phyloP scores from a whole-genome alignment of 2,329 filamentous ascomycete species.

The Colletotrichum ledebouriae region DNA sequence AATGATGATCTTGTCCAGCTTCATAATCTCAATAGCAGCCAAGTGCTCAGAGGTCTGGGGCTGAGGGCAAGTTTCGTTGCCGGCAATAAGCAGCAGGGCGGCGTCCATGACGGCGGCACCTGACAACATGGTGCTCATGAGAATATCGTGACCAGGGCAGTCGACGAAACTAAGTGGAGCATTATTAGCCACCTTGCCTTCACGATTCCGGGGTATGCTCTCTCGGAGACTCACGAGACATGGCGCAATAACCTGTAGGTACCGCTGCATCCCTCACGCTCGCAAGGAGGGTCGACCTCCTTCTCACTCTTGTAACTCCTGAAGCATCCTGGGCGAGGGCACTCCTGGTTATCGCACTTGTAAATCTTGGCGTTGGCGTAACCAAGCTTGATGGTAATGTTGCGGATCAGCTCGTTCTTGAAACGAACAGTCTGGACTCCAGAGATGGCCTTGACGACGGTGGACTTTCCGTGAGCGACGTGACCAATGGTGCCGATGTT shows the following conservation, averaged over 20 bases:
- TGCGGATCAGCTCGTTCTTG: conserved; percentile 99
- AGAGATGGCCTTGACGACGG: conserved; percentile 98
- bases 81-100: conserved; percentile 93
- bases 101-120: conserved; percentile 99
- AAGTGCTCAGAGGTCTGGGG: conserved; percentile 99
- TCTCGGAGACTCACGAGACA: conserved; percentile 78
- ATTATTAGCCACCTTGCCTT: conserved; percentile 45
- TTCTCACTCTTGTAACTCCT: conserved; percentile 99
- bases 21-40: conserved; percentile 99
- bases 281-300: conserved; percentile 96
- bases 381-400: conserved; percentile 99
- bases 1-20: conserved; percentile 99
- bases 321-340: conserved; percentile 95
- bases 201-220: conserved; percentile 32
- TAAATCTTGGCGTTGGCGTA: conserved; percentile 99
- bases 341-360: conserved; percentile 93
- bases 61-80: conserved; percentile 98
- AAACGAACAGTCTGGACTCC: conserved; percentile 99
- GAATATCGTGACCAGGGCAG: conserved; percentile 99
- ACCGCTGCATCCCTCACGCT: conserved; percentile 90
- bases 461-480: conserved; percentile 98
- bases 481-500: conserved; percentile 99
- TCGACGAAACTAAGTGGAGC: conserved; percentile 82
- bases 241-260: conserved; percentile 91
- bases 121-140: conserved; percentile 99